Base-by-base conservation (phyloP, 768 basidiomycete species). In the Pisolithus tinctorius region DNA sequence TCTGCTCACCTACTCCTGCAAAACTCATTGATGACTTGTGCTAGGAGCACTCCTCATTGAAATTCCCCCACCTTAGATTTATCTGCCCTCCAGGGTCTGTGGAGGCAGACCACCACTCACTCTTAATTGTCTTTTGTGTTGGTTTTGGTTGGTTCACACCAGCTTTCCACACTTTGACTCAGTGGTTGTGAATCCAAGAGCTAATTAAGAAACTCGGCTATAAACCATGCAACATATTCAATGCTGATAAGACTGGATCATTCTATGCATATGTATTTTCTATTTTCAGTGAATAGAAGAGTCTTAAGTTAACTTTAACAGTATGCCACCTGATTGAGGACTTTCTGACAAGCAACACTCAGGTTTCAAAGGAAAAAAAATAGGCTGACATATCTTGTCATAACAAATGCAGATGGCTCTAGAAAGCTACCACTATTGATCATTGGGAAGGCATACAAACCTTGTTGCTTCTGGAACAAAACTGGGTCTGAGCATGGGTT, bases 391-490 rank as follows among this genome's bases (percentile, higher is more conserved):
- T 54, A 50, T 54, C 20, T 50, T 1, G 50, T 54, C 20, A 41
- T 29, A 17, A 48, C 49, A 3, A 74, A 72, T 44, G 60, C 69
- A 64, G 23, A 64, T 63, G 56, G 71, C 71, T 25, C 60, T 56
- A 10, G 60, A 65, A 47, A 70, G 66, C 46, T 63, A 58, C 14
- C 58, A 51, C 36, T 53, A 61, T 7, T 60, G 68, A 49, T 53
- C 65, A 50, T 73, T 71, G 56, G 72, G 69, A n/a, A 68, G 68
- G 48, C 71, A 71, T 51, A 42, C 58, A 3, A 62, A 60, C 31
- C 42, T 20, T 10, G 42, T 20, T 17, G 7, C 65, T 69, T 59
- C 4, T 48, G 25, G 54, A 30, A 20, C 13, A 27, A n/a, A 57
- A 40, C 39, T 7, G 39, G n/a, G 6, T 16, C 39, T n/a, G n/a